A percentile compares a stretch with the other conserved stretches of the same genome.
Evolutionary conservation across 768 basidiomycete species (phyloP).

Genomic region (Favolaschia claudopus): DNA sequence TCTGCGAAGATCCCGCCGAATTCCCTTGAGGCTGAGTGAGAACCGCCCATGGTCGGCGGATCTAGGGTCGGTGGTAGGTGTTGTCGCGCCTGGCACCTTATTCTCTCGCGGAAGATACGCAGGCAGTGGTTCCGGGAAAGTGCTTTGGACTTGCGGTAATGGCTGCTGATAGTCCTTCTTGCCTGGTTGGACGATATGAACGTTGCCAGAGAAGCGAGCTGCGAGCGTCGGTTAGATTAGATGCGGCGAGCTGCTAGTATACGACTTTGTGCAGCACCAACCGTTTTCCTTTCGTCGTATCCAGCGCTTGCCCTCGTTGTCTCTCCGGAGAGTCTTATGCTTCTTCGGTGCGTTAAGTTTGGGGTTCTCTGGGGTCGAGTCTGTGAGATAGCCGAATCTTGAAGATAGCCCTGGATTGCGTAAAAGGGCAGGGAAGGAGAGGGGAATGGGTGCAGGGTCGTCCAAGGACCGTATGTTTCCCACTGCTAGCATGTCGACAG

Average conservation of each 20-base stretch:
- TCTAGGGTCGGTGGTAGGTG: conserved; percentile 51
- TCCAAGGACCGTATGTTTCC: conserved; percentile 15
- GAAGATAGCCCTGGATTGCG: conserved; percentile 62
- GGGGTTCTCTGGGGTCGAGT: conserved; percentile 15
- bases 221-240: conserved; percentile 3
- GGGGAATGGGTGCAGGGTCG: conserved; percentile 47
- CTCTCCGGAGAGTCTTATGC: conserved; percentile 43
- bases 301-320: conserved; percentile 83
- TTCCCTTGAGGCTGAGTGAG: conserved; percentile 78
- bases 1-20: conserved; percentile 70
- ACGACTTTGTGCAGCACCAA: too few relatives aligned
- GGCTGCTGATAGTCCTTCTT: conserved; percentile 58
- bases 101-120: conserved; percentile 69
- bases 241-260: neutral
- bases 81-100: conserved; percentile 54
- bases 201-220: conserved; percentile 80
- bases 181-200: conserved; percentile 71
- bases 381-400: conserved; percentile 61
- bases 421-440: conserved; percentile 78
- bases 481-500: neutral
- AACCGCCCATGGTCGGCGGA: conserved; percentile 79
- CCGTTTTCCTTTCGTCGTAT: conserved; percentile 80
- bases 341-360: conserved; percentile 44
- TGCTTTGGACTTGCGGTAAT: conserved; percentile 54
- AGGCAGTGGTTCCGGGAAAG: conserved; percentile 83